Evolutionary conservation across 2,329 filamentous ascomycete genomes (phyloP).

Genomic region (Zalaria obscura): DNA sequence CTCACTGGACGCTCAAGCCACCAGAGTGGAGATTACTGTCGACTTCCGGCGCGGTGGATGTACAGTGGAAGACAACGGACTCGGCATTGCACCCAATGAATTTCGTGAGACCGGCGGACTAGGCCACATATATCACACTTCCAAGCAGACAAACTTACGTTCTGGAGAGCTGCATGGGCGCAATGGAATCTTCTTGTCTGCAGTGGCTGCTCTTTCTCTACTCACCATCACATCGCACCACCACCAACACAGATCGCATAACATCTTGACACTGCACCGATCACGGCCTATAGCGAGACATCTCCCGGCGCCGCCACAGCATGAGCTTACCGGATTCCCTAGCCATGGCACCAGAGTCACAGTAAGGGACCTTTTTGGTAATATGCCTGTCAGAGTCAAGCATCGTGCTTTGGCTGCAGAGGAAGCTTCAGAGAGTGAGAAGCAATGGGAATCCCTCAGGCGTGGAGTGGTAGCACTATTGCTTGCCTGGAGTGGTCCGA

Average conservation of each 20-base stretch:
- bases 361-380: slow-evolving; percentile 73
- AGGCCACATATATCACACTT: slow-evolving; percentile 56
- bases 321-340: slow-evolving; percentile 36
- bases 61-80: slow-evolving; percentile 69
- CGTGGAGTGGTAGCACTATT: slow-evolving; percentile 47
- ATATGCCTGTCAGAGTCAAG: slow-evolving; percentile 81
- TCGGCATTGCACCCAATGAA: slow-evolving; percentile 59
- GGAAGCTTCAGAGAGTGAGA: slow-evolving; percentile 38
- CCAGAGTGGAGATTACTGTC: slow-evolving; percentile 53
- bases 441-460: slow-evolving; percentile 52
- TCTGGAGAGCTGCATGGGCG: slow-evolving; percentile 43
- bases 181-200: slow-evolving; percentile 63
- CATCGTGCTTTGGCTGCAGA: slow-evolving; percentile 47
- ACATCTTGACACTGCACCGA: slow-evolving; percentile 56
- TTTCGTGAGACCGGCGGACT: slow-evolving; percentile 59
- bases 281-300: slow-evolving; percentile 51
- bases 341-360: slow-evolving; percentile 61
- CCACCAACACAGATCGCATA: slow-evolving; percentile 42
- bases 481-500: slow-evolving; percentile 49
- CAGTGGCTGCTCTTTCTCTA: slow-evolving; percentile 61
- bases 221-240: slow-evolving; percentile 64
- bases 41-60: slow-evolving; percentile 68
- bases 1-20: slow-evolving; percentile 65
- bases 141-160: slow-evolving; percentile 42
- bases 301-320: slow-evolving; percentile 43